Evolutionary conservation across 2,329 filamentous ascomycete species (phyloP), one percentile per base, ranked within the genome.

Genomic region (Pestalotiopsis sp.): DNA sequence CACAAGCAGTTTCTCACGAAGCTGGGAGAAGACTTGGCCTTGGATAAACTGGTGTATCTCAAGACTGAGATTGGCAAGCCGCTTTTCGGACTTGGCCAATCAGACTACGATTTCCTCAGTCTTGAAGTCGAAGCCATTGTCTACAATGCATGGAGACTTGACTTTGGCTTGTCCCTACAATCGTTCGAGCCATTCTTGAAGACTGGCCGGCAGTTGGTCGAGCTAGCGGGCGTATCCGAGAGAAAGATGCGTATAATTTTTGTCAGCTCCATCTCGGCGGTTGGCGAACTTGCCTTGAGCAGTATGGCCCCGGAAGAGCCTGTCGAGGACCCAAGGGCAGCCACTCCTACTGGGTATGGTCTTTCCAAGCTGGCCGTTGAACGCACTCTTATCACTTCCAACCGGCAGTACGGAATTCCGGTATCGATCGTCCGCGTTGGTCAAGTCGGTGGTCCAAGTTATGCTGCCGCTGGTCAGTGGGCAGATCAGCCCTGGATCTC

Each of bases 401-500:
- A 13, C 4, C 41, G 27, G 5, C 27, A 57, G 14, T 69, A 20
- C 4, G 68, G 69, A 0, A 45, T 76, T 9, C 72, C 69, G 9
- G 70, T 74, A 1, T 71, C 75, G 0, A 62, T 74, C 25, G 69
- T 69, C 1, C 73, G 73, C 5, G 65, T 74, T 5, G 62, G 71
- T 25, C 72, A 75, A 31, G 45, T 74, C 2, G 74, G 73, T 12
- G 75, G 74, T 0, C 67, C 68, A 3, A 52, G 45, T 52, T 4
- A 36, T 12, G 2, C 4, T 1, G 3, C 23, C 36, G 45, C 17
- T 52, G 65, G 67, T 20, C 25, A 27, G 4, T 74, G 72, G 72
- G 61, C 70, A 2, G 73, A 76, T 9, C 73, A 76, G 62, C 68
- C 70, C 4, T 75, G 74, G 74, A 69, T 75, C 1, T 74, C 74